These are phyloP conservation scores for Millerago galiae DNA, from an alignment of 805 yeast genomes.

Conservation along the genomic window DNA sequence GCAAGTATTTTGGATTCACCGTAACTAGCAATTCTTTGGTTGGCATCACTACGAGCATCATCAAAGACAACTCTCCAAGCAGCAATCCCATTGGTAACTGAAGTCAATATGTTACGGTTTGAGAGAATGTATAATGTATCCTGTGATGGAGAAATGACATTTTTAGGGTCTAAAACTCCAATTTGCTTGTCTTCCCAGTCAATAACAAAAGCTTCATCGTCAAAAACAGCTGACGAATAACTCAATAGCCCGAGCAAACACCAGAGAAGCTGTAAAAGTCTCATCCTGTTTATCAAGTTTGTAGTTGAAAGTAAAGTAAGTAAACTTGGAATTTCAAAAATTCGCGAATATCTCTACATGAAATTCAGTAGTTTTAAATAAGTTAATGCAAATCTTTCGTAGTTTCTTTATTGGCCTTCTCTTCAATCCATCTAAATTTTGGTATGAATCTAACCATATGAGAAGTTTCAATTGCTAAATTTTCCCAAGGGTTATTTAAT, in stretches of 20 bases:
- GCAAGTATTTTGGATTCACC: slow-evolving; percentile 10
- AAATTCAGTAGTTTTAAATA: too few relatives aligned
- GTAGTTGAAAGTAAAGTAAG: too few relatives aligned
- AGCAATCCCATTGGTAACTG: slow-evolving; percentile 30
- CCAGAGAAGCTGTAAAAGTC: not conserved
- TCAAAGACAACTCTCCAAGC: slow-evolving; percentile 27
- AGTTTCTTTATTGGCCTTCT: too few relatives aligned
- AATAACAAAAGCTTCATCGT: slow-evolving; percentile 46
- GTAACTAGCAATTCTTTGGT: slow-evolving; percentile 9
- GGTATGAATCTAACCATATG: slow-evolving; percentile 21
- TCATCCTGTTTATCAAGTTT: not conserved
- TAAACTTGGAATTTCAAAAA: too few relatives aligned
- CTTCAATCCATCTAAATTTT: slow-evolving; percentile 14
- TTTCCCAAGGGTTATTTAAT: slow-evolving; percentile 22
- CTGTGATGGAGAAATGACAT: slow-evolving; percentile 13
- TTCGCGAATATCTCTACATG: too few relatives aligned
- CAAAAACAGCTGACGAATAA: slow-evolving; percentile 24
- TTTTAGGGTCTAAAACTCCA: slow-evolving; percentile 29
- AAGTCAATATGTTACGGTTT: slow-evolving; percentile 25
- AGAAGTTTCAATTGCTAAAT: slow-evolving; percentile 17
- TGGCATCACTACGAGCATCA: slow-evolving; percentile 13
- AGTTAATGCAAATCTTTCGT: too few relatives aligned
- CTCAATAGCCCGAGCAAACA: not conserved
- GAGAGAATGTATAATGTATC: slow-evolving; percentile 24
- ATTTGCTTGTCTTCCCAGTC: slow-evolving; percentile 50